These are phyloP conservation scores for Dictyostelium discoideum DNA, from an alignment of 78 protist genomes.

Conservation along the genomic window dicty_2.7 NC_007090.3:1928501-1929000, in stretches of 20 bases:
- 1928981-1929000: not conserved
- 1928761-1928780: not conserved
- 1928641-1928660: slow-evolving; percentile 64
- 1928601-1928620: slow-evolving; percentile 84
- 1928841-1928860: too few relatives aligned
- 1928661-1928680: slow-evolving; percentile 64
- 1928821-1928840: too few relatives aligned
- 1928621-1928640: slow-evolving; percentile 26
- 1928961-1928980: not conserved
- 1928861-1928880: too few relatives aligned
- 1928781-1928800: too few relatives aligned
- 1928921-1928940: too few relatives aligned
- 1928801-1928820: too few relatives aligned
- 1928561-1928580: slow-evolving; percentile 82
- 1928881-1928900: too few relatives aligned
- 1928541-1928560: slow-evolving; percentile 74
- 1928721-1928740: slow-evolving; percentile 43
- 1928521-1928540: slow-evolving; percentile 84
- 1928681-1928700: slow-evolving; percentile 57
- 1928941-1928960: too few relatives aligned
- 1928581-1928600: slow-evolving; percentile 85
- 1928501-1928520: slow-evolving; percentile 66
- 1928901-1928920: too few relatives aligned
- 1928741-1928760: not conserved
- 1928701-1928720: slow-evolving; percentile 85